Conservation (phyloP, 1,139 yeast genomes). For the Geotrichum restrictum region DNA sequence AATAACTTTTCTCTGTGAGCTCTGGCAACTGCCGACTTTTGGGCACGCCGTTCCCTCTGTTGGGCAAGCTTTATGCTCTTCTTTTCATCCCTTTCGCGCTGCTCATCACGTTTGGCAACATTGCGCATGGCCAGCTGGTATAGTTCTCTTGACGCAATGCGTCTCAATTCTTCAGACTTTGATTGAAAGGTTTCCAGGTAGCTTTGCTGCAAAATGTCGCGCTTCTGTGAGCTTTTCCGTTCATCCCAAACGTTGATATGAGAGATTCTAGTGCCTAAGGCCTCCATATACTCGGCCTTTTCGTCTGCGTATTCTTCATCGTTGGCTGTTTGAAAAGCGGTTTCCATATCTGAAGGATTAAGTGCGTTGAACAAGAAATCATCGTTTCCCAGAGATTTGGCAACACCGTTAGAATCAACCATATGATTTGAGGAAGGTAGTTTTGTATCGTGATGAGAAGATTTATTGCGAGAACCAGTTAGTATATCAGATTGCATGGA, state of each 20-base stretch:
- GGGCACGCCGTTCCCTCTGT: slow-evolving; percentile 17
- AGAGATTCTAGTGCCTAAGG: slow-evolving; percentile 23
- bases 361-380: slow-evolving; percentile 20
- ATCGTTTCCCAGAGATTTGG: slow-evolving; percentile 13
- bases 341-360: slow-evolving; percentile 22
- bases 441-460: neutral
- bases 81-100: slow-evolving; percentile 23
- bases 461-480: neutral
- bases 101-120: slow-evolving; percentile 27
- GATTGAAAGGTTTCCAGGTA: slow-evolving; percentile 23
- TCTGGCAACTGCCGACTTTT: slow-evolving; percentile 19
- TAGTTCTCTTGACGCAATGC: slow-evolving; percentile 28
- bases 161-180: slow-evolving; percentile 27
- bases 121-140: slow-evolving; percentile 29
- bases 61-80: slow-evolving; percentile 16
- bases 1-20: slow-evolving; percentile 2
- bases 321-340: slow-evolving; percentile 24
- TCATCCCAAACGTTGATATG: slow-evolving; percentile 21
- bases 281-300: slow-evolving; percentile 26
- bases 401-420: neutral
- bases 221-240: slow-evolving; percentile 20
- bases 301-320: slow-evolving; percentile 25
- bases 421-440: neutral
- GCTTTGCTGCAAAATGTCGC: slow-evolving; percentile 21
- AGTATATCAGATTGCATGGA: neutral